Percentiles rank a stretch among this genome's conserved stretches.
phyloP scores from a whole-genome alignment of 2,329 filamentous ascomycete genomes.

The Talaromyces islandicus region DNA sequence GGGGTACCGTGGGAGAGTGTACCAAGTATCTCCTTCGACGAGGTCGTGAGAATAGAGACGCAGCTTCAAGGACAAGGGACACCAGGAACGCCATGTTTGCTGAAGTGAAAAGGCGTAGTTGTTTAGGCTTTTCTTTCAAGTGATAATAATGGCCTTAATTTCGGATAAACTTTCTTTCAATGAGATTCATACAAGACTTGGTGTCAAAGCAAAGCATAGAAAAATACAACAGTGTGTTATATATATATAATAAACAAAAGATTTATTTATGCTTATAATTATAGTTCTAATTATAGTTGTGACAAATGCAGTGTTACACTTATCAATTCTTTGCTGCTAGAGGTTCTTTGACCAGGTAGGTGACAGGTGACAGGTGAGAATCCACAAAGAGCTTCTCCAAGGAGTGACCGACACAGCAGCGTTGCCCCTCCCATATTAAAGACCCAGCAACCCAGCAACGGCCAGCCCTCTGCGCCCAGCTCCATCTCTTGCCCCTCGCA shows the following conservation, averaged over 20 bases:
- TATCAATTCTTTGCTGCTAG: background rate
- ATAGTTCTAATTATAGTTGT: background rate
- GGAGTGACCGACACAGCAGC: background rate
- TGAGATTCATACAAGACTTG: background rate
- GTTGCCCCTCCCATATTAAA: background rate
- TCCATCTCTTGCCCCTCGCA: background rate
- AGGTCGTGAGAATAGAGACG: slow-evolving; percentile 54
- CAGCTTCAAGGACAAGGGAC: slow-evolving; percentile 46
- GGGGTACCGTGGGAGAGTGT: slow-evolving; percentile 62
- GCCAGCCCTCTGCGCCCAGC: background rate
- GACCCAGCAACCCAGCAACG: background rate
- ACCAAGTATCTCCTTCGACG: slow-evolving; percentile 63
- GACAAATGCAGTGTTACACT: background rate
- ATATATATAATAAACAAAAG: background rate
- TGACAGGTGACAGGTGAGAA: background rate
- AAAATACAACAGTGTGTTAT: background rate
- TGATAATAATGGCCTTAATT: background rate
- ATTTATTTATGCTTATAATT: background rate
- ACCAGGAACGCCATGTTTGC: slow-evolving; percentile 46
- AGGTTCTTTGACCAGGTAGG: background rate
- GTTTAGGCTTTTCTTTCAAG: background rate
- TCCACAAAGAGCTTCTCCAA: background rate
- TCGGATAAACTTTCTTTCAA: background rate
- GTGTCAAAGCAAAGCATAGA: background rate
- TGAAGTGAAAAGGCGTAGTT: slow-evolving; percentile 40